Base-by-base conservation (phyloP, 2,329 filamentous ascomycete genomes). In the Botryosphaeria agaves region DNA sequence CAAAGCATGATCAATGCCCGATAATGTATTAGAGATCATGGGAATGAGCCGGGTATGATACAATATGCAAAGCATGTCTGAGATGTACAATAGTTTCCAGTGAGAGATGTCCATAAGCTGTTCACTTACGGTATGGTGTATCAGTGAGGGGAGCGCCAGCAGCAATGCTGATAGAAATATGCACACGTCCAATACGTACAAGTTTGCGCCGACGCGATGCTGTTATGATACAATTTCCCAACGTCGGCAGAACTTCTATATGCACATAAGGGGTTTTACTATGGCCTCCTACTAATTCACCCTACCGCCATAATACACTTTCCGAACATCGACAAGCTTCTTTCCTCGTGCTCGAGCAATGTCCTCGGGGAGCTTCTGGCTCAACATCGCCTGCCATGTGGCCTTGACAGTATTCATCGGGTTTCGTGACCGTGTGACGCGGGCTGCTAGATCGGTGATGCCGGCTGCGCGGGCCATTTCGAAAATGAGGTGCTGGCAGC, bases 321-420 rank as follows among this genome's bases (percentile, higher is more conserved):
- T 94, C 43, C 89, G 67, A 39, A 87, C 82, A 61, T 98, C 89
- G 19, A 98, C 84, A 48, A 98, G 53, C 69, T 98, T 98, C 69
- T 81, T 87, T 36, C 89, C 87, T 39, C 85, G 64, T 31, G 83
- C 87, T 29, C 80, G 69, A 33, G 89, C 89, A 48, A 98, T 76
- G 49, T 87, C 75, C 52, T 95, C 82, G 1, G 89, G 89, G 48
- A 92, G 66, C 36, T 72, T 72, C 61, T 98, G 89, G 60, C 65
- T 78, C 53, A 72, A 69, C 38, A 98, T 63, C 4, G 85, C 87
- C 53, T 87, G 55, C 56, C 80, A 81, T 24, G 83, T 70, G 9
- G 89, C 89, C 62, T 94, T 94, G 58, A 93, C 79, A 12, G 85
- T 82, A 63, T 98, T 98, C 84, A 95, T 93, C 42, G 84, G 83